phyloP scores from a whole-genome alignment of 2,329 filamentous ascomycete genomes.

The Huntiella abstrusa region DNA sequence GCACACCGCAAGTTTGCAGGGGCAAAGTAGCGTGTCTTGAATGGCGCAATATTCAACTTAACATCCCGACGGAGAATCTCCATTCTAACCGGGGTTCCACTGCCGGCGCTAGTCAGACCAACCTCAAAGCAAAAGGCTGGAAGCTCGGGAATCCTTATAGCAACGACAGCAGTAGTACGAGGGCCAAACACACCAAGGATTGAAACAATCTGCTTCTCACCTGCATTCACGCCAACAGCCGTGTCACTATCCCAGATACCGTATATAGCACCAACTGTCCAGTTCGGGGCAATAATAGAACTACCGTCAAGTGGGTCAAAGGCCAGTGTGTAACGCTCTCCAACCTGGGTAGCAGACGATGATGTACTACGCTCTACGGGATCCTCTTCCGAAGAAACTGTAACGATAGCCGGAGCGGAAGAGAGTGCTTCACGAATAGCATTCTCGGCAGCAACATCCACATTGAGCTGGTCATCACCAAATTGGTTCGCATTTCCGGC shows the following conservation, averaged over 20 bases:
- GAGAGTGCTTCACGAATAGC: conserved; percentile 26
- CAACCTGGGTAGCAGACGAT: not conserved
- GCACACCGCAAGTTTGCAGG: conserved; percentile 42
- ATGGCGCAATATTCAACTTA: conserved; percentile 20
- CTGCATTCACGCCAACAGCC: conserved; percentile 23
- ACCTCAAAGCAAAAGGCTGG: conserved; percentile 31
- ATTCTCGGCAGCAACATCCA: conserved; percentile 33
- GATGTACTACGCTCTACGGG: conserved; percentile 27
- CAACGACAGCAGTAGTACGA: conserved; percentile 35
- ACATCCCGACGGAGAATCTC: conserved; percentile 25
- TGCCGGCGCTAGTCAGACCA: conserved; percentile 18
- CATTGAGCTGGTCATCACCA: conserved; percentile 40
- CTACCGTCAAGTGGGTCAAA: conserved; percentile 47
- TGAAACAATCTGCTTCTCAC: conserved; percentile 26
- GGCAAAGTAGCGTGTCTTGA: conserved; percentile 38
- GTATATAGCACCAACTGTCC: conserved; percentile 39
- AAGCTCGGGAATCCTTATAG: conserved; percentile 27
- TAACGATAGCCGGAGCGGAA: conserved; percentile 23
- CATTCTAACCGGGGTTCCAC: conserved; percentile 4
- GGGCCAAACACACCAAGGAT: conserved; percentile 36
- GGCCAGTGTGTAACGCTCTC: conserved; percentile 35
- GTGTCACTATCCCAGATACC: conserved; percentile 36
- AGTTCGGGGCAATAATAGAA: conserved; percentile 39
- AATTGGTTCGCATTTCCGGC: conserved; percentile 27
- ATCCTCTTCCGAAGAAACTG: conserved; percentile 42